Evolutionary conservation across 2,329 filamentous ascomycete species (phyloP).

Genomic region (Polytolypa hystricis): DNA sequence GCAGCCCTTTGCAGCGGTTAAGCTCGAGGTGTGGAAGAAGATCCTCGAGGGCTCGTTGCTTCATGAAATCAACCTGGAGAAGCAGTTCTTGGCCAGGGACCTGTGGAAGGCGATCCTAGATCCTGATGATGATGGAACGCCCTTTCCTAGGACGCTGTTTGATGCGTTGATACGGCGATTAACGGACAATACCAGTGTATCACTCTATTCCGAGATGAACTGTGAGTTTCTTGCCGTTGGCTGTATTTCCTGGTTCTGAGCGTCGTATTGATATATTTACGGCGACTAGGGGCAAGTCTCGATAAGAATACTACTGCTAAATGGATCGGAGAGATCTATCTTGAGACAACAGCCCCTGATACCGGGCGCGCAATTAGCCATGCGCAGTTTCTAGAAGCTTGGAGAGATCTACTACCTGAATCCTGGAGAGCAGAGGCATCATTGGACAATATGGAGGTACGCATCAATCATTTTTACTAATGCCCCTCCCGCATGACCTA

Average conservation of each 20-base stretch:
- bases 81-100: conserved; percentile 31
- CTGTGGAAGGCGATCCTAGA: conserved; percentile 30
- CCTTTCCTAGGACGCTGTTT: conserved; percentile 25
- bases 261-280: neutral
- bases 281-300: conserved; percentile 28
- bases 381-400: conserved; percentile 26
- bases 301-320: conserved; percentile 23
- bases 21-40: conserved; percentile 40
- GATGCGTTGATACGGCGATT: conserved; percentile 29
- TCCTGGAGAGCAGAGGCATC: conserved; percentile 28
- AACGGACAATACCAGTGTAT: too few species aligned
- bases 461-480: conserved; percentile 7
- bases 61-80: conserved; percentile 29
- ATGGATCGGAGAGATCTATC: conserved; percentile 31
- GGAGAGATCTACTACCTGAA: conserved; percentile 35
- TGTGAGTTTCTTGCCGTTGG: conserved; percentile 22
- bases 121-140: conserved; percentile 22
- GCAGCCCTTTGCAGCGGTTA: conserved; percentile 38
- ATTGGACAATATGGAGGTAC: conserved; percentile 24
- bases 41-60: conserved; percentile 28
- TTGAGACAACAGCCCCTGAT: conserved; percentile 28
- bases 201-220: conserved; percentile 20
- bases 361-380: conserved; percentile 20
- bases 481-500: too few species aligned
- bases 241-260: neutral